phyloP scores from a whole-genome alignment of 371 early-diverging fungal genomes.

The Mucor circinelloides region DNA sequence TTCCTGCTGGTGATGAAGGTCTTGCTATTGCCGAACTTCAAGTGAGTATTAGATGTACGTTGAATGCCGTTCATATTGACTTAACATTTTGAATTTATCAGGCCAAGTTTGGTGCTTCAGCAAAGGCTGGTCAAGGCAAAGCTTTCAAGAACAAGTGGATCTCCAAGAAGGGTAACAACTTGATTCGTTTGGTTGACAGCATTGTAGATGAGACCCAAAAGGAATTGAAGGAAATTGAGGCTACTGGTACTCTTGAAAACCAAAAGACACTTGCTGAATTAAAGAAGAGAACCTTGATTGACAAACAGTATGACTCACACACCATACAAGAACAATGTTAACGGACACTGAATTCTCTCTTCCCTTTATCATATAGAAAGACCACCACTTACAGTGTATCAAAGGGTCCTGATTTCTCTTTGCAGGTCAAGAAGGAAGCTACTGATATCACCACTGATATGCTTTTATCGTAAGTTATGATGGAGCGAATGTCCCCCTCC shows the following conservation, averaged over 20 bases:
- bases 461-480: constrained; percentile 68
- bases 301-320: constrained; percentile 62
- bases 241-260: constrained; percentile 65
- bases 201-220: constrained; percentile 86
- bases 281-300: constrained; percentile 87
- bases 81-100: not conserved
- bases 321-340: not conserved
- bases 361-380: constrained; percentile 60
- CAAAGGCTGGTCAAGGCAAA: constrained; percentile 93
- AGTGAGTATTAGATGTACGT: constrained; percentile 36
- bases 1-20: constrained; percentile 82
- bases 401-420: constrained; percentile 92
- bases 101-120: constrained; percentile 69
- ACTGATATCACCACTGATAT: constrained; percentile 98
- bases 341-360: constrained; percentile 3
- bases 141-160: constrained; percentile 98
- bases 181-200: constrained; percentile 71
- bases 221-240: constrained; percentile 72
- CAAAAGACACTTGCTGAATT: constrained; percentile 78
- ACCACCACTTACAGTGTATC: constrained; percentile 79
- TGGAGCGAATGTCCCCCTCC: too few species aligned
- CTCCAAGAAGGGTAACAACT: constrained; percentile 74
- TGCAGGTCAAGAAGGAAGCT: constrained; percentile 81
- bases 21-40: constrained; percentile 81
- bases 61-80: not conserved